A percentile compares a stretch with the other conserved stretches of the same genome.
Evolutionary conservation across 2,329 filamentous ascomycete genomes (phyloP).

Genomic region (Lojkania enalia): DNA sequence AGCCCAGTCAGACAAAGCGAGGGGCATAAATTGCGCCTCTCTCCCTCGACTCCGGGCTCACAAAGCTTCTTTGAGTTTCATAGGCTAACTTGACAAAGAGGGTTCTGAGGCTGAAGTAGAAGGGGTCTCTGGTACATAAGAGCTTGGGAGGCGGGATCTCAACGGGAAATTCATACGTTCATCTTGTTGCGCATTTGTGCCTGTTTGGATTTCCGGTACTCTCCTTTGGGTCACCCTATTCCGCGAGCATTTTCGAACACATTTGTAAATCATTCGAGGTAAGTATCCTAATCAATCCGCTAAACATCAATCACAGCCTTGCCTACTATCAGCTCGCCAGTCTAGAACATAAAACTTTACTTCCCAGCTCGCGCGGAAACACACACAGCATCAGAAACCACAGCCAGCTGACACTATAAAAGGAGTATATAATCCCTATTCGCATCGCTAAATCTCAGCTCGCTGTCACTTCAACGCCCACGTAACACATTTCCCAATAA

Average conservation of each 20-base stretch:
- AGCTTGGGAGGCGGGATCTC: neutral
- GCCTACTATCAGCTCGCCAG: too few species aligned
- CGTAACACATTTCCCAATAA: slow-evolving; percentile 6
- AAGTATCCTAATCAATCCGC: too few species aligned
- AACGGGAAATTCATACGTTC: neutral
- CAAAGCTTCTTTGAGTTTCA: slow-evolving; percentile 1
- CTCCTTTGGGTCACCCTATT: too few species aligned
- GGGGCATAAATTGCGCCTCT: slow-evolving; percentile 1
- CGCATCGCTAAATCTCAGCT: neutral
- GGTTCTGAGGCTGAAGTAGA: neutral
- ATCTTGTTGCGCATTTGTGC: neutral
- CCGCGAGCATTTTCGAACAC: too few species aligned
- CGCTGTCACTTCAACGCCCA: neutral
- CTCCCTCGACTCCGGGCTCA: neutral
- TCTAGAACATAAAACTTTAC: too few species aligned
- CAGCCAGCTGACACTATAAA: neutral
- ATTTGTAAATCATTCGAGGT: too few species aligned
- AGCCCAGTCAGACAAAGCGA: slow-evolving; percentile 11
- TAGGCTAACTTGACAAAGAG: neutral
- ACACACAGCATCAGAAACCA: neutral
- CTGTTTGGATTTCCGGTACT: neutral
- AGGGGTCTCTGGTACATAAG: neutral
- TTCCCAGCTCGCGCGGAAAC: neutral
- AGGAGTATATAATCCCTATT: neutral
- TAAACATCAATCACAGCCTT: too few species aligned